These are phyloP conservation scores for Ustilago xerochloae DNA, from an alignment of 1,284 basidiomycete species.

Conservation along the genomic window DNA sequence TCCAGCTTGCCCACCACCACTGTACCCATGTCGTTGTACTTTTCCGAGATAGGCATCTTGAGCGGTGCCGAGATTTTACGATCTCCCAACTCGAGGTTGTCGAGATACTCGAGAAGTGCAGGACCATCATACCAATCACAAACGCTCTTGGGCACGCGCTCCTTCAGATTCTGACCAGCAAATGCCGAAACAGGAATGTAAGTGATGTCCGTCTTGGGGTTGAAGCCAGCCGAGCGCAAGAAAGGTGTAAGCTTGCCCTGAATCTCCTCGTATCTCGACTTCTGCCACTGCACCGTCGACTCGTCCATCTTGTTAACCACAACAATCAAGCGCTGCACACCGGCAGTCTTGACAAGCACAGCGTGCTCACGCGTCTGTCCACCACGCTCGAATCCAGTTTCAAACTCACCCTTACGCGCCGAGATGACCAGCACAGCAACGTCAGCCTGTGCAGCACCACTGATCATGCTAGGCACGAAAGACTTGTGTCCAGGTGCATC, in stretches of 20 bases:
- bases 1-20: constrained; percentile 67
- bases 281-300: constrained; percentile 63
- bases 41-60: constrained; percentile 67
- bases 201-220: constrained; percentile 66
- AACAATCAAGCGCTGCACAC: constrained; percentile 66
- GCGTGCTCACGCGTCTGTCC: constrained; percentile 68
- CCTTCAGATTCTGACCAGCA: constrained; percentile 67
- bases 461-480: constrained; percentile 68
- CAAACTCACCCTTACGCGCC: constrained; percentile 66
- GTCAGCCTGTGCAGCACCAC: constrained; percentile 67
- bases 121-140: constrained; percentile 65
- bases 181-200: constrained; percentile 67
- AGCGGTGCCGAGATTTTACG: constrained; percentile 65
- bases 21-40: constrained; percentile 68
- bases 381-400: constrained; percentile 67
- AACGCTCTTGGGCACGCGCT: constrained; percentile 53
- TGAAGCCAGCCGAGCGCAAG: constrained; percentile 63
- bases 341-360: constrained; percentile 67
- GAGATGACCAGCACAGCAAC: constrained; percentile 67
- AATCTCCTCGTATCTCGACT: constrained; percentile 66
- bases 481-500: constrained; percentile 68
- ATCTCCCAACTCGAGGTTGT: constrained; percentile 62
- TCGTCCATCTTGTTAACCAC: constrained; percentile 69
- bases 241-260: constrained; percentile 64
- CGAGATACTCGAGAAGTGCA: constrained; percentile 60